Evolutionary conservation across 306 rosid species (phyloP).

Genomic region (Quercus agrifolia): DNA sequence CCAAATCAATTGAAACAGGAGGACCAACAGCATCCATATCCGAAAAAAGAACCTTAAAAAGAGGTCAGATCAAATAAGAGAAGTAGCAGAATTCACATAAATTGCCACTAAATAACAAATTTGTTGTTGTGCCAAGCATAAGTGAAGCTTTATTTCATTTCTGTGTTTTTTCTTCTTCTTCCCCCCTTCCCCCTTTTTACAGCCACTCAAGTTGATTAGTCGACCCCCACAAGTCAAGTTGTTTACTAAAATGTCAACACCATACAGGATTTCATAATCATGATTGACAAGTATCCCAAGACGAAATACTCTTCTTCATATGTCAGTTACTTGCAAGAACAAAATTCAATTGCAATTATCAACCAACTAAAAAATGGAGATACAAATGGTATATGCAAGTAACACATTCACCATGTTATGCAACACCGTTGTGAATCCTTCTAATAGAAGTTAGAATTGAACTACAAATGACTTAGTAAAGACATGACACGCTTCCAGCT

Average conservation of each 20-base stretch:
- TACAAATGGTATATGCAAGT: neutral
- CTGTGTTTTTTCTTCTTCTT: neutral
- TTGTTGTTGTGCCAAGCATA: constrained; percentile 10
- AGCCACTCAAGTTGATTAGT: neutral
- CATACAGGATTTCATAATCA: neutral
- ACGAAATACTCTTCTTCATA: neutral
- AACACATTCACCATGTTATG: neutral
- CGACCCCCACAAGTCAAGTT: neutral
- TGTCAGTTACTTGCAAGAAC: neutral
- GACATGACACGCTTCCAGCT: neutral
- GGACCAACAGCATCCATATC: constrained; percentile 84
- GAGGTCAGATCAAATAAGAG: constrained; percentile 31
- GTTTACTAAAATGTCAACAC: neutral
- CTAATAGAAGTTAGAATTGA: neutral
- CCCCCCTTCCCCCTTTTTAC: neutral
- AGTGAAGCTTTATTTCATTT: neutral
- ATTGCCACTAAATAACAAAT: constrained; percentile 25
- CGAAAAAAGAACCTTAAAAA: constrained; percentile 80
- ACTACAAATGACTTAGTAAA: neutral
- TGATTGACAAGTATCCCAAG: neutral
- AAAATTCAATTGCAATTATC: neutral
- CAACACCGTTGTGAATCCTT: neutral
- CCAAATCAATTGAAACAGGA: constrained; percentile 59
- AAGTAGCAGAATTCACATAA: constrained; percentile 49
- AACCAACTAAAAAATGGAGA: neutral